phyloP scores from a whole-genome alignment of 768 basidiomycete species.

The Cubamyces lactineus region DNA sequence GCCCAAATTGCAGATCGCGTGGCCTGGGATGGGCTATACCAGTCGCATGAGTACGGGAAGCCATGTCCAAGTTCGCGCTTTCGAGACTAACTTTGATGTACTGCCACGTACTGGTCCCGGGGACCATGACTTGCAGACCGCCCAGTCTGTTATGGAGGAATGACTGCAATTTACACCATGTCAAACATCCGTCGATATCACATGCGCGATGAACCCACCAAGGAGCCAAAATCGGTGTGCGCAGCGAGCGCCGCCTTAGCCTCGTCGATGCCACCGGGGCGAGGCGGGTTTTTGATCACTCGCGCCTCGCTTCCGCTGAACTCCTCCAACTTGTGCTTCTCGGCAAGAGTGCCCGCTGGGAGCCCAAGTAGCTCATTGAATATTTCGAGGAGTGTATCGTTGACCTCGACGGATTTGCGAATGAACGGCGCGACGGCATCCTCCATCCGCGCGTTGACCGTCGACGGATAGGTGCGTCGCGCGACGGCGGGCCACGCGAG shows the following conservation, averaged over 20 bases:
- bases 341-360: slow-evolving; percentile 33
- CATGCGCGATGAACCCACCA: slow-evolving; percentile 30
- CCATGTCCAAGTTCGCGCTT: slow-evolving; percentile 23
- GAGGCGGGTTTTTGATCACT: slow-evolving; percentile 38
- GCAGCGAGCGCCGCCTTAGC: slow-evolving; percentile 35
- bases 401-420: slow-evolving; percentile 33
- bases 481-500: slow-evolving; percentile 35
- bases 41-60: neutral
- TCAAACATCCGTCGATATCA: neutral
- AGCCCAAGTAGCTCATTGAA: slow-evolving; percentile 39
- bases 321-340: slow-evolving; percentile 32
- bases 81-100: slow-evolving; percentile 55
- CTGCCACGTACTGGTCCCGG: slow-evolving; percentile 63
- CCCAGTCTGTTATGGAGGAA: slow-evolving; percentile 73
- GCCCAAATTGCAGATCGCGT: slow-evolving; percentile 43
- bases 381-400: slow-evolving; percentile 34
- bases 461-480: slow-evolving; percentile 39
- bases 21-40: slow-evolving; percentile 36
- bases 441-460: slow-evolving; percentile 35
- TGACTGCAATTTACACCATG: slow-evolving; percentile 41
- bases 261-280: slow-evolving; percentile 14
- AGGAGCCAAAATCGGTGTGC: slow-evolving; percentile 42
- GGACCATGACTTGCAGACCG: slow-evolving; percentile 69
- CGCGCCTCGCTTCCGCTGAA: slow-evolving; percentile 37
- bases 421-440: slow-evolving; percentile 34